Conservation (phyloP, 306 rosid species). For the Lathyrus aphaca region DNA sequence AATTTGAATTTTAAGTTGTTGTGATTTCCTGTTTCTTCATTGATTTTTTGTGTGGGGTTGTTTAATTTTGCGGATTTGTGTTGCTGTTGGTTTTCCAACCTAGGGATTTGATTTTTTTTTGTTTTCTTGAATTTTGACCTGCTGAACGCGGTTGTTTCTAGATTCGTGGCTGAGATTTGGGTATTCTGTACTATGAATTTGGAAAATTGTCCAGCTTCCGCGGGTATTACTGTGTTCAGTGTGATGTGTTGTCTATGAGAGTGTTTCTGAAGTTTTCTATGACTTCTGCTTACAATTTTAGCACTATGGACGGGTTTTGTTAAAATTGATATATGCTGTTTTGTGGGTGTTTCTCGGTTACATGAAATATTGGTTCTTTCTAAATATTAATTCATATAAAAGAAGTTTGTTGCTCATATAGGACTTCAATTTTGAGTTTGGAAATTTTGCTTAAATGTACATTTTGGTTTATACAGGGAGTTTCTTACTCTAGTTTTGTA, state of each 20-base stretch:
- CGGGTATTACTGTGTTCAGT: not conserved
- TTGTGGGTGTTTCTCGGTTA: not conserved
- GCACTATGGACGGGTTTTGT: slow-evolving; percentile 32
- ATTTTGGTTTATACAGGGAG: slow-evolving; percentile 11
- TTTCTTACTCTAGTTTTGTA: slow-evolving; percentile 3
- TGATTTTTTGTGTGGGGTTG: slow-evolving; percentile 41
- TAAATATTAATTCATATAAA: slow-evolving; percentile 14
- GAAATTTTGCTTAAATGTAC: not conserved
- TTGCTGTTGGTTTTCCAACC: slow-evolving; percentile 16
- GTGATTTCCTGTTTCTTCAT: slow-evolving; percentile 12
- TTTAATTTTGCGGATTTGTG: slow-evolving; percentile 34
- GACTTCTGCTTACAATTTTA: slow-evolving; percentile 10
- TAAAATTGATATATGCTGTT: slow-evolving; percentile 8
- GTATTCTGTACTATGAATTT: slow-evolving; percentile 32
- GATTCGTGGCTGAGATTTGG: slow-evolving; percentile 39
- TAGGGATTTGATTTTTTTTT: slow-evolving; percentile 52
- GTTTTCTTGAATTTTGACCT: slow-evolving; percentile 34
- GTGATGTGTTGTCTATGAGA: not conserved
- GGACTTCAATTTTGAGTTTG: not conserved
- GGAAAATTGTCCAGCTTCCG: slow-evolving; percentile 23
- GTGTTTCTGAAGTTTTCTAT: slow-evolving; percentile 8
- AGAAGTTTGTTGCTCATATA: slow-evolving; percentile 12
- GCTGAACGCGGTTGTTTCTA: slow-evolving; percentile 15
- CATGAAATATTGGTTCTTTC: not conserved
- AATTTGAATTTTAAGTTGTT: slow-evolving; percentile 8